A percentile compares a stretch with the other conserved stretches of the same genome.
phyloP scores from a whole-genome alignment of 176 grass and related monocot genomes.

The Avena eriantha region DNA sequence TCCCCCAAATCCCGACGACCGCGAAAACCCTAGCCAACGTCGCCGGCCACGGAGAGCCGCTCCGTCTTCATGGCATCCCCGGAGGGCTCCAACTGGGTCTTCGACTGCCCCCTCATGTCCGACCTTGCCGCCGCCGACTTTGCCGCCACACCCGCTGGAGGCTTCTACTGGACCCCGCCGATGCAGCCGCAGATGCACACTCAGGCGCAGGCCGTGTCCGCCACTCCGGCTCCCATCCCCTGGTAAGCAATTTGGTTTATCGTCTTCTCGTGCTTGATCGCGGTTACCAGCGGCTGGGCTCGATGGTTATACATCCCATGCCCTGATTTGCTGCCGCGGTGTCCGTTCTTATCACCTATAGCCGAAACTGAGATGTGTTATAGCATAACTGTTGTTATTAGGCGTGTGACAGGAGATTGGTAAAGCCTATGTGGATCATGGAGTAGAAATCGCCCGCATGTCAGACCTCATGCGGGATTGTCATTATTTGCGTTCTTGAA shows the following conservation, averaged over 20 bases:
- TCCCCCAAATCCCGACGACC: constrained; percentile 42
- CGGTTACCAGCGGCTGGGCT: background rate
- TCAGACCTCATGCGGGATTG: background rate
- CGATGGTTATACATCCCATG: constrained; percentile 18
- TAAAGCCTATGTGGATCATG: constrained; percentile 9
- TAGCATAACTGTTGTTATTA: background rate
- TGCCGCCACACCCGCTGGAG: constrained; percentile 31
- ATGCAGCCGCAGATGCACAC: constrained; percentile 41
- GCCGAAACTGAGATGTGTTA: background rate
- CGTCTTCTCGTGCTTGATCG: constrained; percentile 5
- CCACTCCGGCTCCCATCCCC: constrained; percentile 3
- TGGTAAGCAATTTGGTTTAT: constrained; percentile 21
- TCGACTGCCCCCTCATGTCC: constrained; percentile 84
- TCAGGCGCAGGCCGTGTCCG: constrained; percentile 13
- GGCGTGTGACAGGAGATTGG: background rate
- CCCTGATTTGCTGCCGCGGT: background rate
- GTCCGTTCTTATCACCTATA: background rate
- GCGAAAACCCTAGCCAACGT: constrained; percentile 37
- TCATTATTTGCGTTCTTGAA: background rate
- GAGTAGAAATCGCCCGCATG: background rate
- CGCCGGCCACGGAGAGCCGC: background rate
- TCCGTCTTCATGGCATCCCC: constrained; percentile 62
- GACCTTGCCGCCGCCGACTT: constrained; percentile 60
- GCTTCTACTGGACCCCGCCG: constrained; percentile 62
- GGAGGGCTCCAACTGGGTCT: constrained; percentile 73